Conservation (phyloP, 495 filamentous ascomycete species). For the Saxophila tyrrhenica region DNA sequence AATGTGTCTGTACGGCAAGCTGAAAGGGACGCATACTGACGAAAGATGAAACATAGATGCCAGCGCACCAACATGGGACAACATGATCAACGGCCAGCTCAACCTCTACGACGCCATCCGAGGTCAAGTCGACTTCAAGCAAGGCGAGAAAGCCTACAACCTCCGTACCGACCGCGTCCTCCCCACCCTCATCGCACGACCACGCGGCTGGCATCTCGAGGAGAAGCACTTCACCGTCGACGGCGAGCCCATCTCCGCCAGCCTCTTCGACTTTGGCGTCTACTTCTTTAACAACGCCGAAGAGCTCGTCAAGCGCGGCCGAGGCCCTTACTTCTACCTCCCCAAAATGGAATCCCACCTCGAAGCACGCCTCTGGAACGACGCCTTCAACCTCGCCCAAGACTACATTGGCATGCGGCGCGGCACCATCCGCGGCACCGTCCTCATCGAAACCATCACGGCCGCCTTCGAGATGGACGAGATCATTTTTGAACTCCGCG, state of each 20-base stretch:
- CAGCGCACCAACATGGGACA: slow-evolving; percentile 95
- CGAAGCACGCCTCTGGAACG: slow-evolving; percentile 96
- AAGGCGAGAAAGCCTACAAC: slow-evolving; percentile 92
- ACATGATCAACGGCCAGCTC: slow-evolving; percentile 97
- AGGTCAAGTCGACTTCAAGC: slow-evolving; percentile 91
- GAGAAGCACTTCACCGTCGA: slow-evolving; percentile 98
- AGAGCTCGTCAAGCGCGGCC: slow-evolving; percentile 71
- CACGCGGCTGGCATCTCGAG: slow-evolving; percentile 63
- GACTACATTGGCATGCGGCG: slow-evolving; percentile 81
- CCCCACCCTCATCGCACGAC: slow-evolving; percentile 49
- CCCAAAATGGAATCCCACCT: slow-evolving; percentile 99
- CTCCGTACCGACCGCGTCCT: slow-evolving; percentile 80
- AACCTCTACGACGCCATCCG: slow-evolving; percentile 98
- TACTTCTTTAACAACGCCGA: slow-evolving; percentile 99
- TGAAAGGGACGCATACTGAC: not conserved
- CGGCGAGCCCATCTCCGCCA: slow-evolving; percentile 86
- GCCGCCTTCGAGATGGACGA: slow-evolving; percentile 99
- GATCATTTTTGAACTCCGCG: slow-evolving; percentile 98
- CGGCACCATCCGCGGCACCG: slow-evolving; percentile 89
- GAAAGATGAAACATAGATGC: slow-evolving; percentile 51
- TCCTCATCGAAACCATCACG: slow-evolving; percentile 95
- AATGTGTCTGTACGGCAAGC: not conserved
- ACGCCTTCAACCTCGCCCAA: slow-evolving; percentile 94
- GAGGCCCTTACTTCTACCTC: slow-evolving; percentile 97
- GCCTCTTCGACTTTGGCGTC: slow-evolving; percentile 93